These are phyloP conservation scores for Terana coerulea DNA, from an alignment of 768 basidiomycete species.

Conservation along the genomic window DNA sequence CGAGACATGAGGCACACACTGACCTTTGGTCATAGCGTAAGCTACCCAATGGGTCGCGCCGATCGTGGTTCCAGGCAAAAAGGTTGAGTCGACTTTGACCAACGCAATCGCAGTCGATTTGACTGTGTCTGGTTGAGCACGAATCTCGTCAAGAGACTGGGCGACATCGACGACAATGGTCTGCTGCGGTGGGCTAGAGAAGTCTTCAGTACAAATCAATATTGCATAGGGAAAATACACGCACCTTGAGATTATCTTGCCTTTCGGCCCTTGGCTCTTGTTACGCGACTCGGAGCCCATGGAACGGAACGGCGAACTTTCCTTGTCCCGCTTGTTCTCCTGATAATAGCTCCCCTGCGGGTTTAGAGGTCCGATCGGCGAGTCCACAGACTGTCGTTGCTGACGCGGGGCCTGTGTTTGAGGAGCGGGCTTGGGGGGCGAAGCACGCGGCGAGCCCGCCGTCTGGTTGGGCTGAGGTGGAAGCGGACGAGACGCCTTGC, in stretches of 20 bases:
- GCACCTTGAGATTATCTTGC: constrained; percentile 57
- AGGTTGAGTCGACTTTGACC: constrained; percentile 80
- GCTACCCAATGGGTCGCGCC: constrained; percentile 92
- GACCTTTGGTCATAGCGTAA: constrained; percentile 87
- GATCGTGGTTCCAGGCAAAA: constrained; percentile 83
- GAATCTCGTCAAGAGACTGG: constrained; percentile 67
- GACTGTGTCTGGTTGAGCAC: constrained; percentile 70
- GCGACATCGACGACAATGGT: constrained; percentile 74
- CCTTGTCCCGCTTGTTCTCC: constrained; percentile 55
- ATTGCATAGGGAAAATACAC: constrained; percentile 13
- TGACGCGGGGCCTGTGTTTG: constrained; percentile 22
- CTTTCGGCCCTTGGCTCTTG: constrained; percentile 39
- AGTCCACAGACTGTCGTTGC: constrained; percentile 42
- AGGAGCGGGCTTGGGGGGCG: constrained; percentile 59
- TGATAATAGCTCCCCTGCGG: constrained; percentile 30
- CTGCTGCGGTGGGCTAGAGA: constrained; percentile 55
- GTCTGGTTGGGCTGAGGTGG: constrained; percentile 52
- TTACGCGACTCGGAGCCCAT: constrained; percentile 35
- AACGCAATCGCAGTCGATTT: constrained; percentile 90
- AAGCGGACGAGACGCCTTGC: constrained; percentile 57
- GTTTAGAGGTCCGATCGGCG: constrained; percentile 36
- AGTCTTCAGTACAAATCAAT: not conserved
- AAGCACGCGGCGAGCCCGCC: constrained; percentile 51
- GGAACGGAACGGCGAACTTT: constrained; percentile 48
- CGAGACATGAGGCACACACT: not conserved